Percentiles rank a stretch among this genome's conserved stretches.
Evolutionary conservation across 768 basidiomycete genomes (phyloP).

Genomic region (Mycena rosella): DNA sequence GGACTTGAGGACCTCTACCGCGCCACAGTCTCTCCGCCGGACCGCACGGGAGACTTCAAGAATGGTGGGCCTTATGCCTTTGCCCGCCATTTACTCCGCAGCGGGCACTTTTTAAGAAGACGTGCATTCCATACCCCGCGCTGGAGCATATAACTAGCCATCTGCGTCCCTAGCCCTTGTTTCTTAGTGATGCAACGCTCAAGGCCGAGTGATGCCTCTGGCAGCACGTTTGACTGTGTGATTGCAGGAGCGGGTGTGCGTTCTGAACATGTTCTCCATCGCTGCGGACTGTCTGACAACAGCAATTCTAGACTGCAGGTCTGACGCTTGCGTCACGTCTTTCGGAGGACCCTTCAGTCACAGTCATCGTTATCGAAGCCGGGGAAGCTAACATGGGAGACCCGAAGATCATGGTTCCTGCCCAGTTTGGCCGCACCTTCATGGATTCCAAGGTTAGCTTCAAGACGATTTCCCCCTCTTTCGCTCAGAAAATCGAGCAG

Average conservation of each 20-base stretch:
- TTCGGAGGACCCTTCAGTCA: constrained; percentile 51
- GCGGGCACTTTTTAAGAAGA: too few relatives aligned
- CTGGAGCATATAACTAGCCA: too few relatives aligned
- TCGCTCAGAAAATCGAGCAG: constrained; percentile 12
- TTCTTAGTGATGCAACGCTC: not conserved
- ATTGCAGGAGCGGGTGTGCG: constrained; percentile 45
- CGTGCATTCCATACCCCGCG: too few relatives aligned
- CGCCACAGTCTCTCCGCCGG: too few relatives aligned
- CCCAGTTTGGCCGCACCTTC: constrained; percentile 45
- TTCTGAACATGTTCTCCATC: not conserved
- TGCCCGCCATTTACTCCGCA: too few relatives aligned
- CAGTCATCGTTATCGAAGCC: constrained; percentile 56
- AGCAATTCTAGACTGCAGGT: constrained; percentile 48
- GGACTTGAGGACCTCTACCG: too few relatives aligned
- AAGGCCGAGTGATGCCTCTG: not conserved
- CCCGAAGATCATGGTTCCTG: constrained; percentile 50
- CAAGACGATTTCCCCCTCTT: too few relatives aligned
- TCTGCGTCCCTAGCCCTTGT: too few relatives aligned
- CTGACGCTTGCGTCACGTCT: constrained; percentile 58
- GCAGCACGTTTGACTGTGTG: constrained; percentile 46
- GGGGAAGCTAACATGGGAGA: constrained; percentile 50
- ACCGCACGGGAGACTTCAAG: too few relatives aligned
- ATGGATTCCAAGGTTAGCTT: constrained; percentile 42
- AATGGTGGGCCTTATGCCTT: too few relatives aligned
- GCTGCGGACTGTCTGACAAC: not conserved